Conservation (phyloP, 768 basidiomycete genomes). For the Kondoa malvinella region DNA sequence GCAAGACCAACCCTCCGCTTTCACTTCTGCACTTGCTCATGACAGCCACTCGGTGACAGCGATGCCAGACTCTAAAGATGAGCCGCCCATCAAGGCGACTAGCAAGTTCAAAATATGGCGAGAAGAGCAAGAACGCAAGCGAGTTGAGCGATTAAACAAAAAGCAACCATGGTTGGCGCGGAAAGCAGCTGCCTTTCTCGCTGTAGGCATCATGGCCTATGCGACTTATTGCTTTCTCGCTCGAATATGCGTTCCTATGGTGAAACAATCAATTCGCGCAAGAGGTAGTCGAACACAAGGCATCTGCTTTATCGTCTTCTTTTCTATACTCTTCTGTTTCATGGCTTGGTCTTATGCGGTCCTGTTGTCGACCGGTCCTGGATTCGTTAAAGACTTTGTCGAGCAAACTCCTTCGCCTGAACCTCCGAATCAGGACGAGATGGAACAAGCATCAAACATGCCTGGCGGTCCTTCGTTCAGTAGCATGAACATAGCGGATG, state of each 20-base stretch:
- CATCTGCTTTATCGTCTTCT: conserved; percentile 1
- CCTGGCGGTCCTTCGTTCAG: not conserved
- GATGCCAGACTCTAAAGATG: too few species aligned
- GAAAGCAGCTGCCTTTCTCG: not conserved
- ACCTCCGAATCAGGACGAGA: not conserved
- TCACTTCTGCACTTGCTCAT: too few species aligned
- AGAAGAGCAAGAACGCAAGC: not conserved
- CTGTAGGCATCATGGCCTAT: not conserved
- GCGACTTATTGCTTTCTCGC: not conserved
- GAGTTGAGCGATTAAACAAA: not conserved
- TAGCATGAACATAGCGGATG: not conserved
- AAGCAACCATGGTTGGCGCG: not conserved
- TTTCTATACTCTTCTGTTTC: not conserved
- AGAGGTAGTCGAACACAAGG: not conserved
- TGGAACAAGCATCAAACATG: not conserved
- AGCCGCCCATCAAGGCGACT: not conserved
- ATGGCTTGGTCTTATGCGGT: not conserved
- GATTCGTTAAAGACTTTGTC: not conserved
- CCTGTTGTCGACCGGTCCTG: not conserved
- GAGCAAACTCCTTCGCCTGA: not conserved
- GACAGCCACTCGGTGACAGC: too few species aligned
- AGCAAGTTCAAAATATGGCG: not conserved
- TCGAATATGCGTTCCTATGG: conserved; percentile 2
- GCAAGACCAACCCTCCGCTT: too few species aligned
- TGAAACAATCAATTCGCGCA: not conserved